Evolutionary conservation across 495 filamentous ascomycete species (phyloP).

Genomic region (Cryomyces antarcticus): DNA sequence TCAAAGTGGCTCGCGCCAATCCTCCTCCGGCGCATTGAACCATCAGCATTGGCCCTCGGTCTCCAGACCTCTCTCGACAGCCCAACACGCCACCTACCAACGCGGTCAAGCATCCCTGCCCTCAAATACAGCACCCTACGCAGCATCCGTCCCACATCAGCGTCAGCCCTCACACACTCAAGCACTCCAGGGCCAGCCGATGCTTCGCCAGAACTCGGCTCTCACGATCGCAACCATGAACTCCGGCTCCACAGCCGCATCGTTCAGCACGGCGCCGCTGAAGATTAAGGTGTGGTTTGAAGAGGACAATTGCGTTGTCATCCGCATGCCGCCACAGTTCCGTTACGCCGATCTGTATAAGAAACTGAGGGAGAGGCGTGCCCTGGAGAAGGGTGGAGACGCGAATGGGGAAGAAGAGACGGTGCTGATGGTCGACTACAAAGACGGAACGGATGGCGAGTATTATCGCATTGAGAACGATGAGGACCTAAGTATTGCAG

Average conservation of each 20-base stretch:
- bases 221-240: neutral
- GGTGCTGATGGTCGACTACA: constrained; percentile 60
- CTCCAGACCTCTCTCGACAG: neutral
- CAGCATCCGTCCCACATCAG: neutral
- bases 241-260: constrained; percentile 26
- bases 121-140: constrained; percentile 15
- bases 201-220: neutral
- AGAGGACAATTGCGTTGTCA: constrained; percentile 74
- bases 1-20: constrained; percentile 44
- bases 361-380: constrained; percentile 46
- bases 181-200: neutral
- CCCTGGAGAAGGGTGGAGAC: constrained; percentile 19
- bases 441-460: constrained; percentile 61
- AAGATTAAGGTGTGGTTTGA: constrained; percentile 86
- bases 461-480: constrained; percentile 56
- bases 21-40: constrained; percentile 25
- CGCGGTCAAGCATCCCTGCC: constrained; percentile 25
- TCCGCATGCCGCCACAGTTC: constrained; percentile 67
- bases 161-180: neutral
- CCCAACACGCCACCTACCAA: constrained; percentile 2
- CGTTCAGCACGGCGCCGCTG: constrained; percentile 30
- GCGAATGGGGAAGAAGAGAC: constrained; percentile 29
- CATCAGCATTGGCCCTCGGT: neutral
- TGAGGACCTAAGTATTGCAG: constrained; percentile 57
- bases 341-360: constrained; percentile 32